Base-by-base conservation (phyloP, 2,329 filamentous ascomycete genomes). In the Fusarium sp. region DNA sequence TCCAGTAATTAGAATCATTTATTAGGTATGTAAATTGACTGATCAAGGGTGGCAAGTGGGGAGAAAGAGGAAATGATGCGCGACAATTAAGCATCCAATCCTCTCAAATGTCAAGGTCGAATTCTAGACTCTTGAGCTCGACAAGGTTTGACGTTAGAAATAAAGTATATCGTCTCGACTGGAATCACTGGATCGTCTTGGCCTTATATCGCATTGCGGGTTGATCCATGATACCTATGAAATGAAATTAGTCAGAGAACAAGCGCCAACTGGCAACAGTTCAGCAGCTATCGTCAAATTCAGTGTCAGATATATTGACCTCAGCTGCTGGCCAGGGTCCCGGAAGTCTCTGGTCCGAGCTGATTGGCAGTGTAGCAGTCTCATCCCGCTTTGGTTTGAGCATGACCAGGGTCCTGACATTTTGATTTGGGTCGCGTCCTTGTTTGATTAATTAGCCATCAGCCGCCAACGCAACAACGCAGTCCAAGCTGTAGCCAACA, bases 321-420 rank as follows among this genome's bases (percentile, higher is more conserved):
- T 45, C 43, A 55, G 34, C 40, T 45, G 37, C 47, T 23, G 47
- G 23, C 47, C 20, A 50, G 48, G 41, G 47, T 41, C 23, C 23
- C n/a, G 34, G 21, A 18, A 37, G 32, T 50, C 21, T 30, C 55
- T 61, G 46, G 42, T 34, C 51, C 51, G 46, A 53, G 30, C 46
- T 23, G 25, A 46, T 43, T 69, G 59, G 71, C 60, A 69, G 63
- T 43, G 49, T 42, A 42, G 34, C 18, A 53, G n/a, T 57, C 69
- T 72, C 62, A 72, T 75, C 59, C 72, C 69, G 61, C 64, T 65
- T 60, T 69, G 53, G 69, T 74, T 71, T 75, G 72, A 75, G 60
- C 51, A 50, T 74, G 42, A 58, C 64, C 48, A 48, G 72, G 72
- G 54, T 61, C 30, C 25, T 27, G 49, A 41, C 47, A 46, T 63